Percentiles rank a stretch among this genome's conserved stretches.
Evolutionary conservation across 345 rosid genomes (phyloP).

Genomic region (Linum tenue): DNA sequence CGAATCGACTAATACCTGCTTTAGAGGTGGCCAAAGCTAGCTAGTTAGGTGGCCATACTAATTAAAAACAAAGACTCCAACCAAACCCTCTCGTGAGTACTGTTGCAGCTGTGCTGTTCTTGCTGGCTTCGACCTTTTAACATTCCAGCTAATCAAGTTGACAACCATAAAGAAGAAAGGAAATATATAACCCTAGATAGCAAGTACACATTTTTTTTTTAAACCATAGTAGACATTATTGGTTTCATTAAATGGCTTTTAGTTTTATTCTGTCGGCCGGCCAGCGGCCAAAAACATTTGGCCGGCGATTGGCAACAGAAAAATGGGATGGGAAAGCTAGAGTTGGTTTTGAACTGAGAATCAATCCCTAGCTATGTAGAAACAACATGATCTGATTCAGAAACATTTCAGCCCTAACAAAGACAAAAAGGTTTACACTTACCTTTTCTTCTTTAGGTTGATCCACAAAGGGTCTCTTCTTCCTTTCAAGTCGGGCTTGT

Average conservation of each 20-base stretch:
- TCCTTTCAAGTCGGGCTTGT: constrained; percentile 9
- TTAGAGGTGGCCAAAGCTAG: not conserved
- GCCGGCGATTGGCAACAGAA: not conserved
- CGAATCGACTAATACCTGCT: too few relatives aligned
- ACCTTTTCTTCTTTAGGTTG: not conserved
- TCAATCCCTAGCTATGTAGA: not conserved
- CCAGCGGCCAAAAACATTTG: too few relatives aligned
- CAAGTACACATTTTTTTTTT: too few relatives aligned
- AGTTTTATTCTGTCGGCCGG: too few relatives aligned
- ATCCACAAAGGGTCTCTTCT: constrained; percentile 11
- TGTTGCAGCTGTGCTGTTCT: not conserved
- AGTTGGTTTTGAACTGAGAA: not conserved
- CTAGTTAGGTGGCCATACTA: not conserved
- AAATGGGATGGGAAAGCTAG: too few relatives aligned
- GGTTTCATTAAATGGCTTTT: too few relatives aligned
- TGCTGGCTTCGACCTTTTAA: not conserved
- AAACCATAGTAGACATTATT: too few relatives aligned
- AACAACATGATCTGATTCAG: constrained; percentile 11
- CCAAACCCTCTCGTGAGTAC: too few relatives aligned
- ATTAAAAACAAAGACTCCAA: not conserved
- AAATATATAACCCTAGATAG: too few relatives aligned
- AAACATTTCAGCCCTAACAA: constrained; percentile 18
- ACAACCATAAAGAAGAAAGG: not conserved
- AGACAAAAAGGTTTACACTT: constrained; percentile 15
- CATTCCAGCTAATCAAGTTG: not conserved